Evolutionary conservation across 139 green algal species (phyloP), one percentile per base, ranked within the genome.

Genomic region (Axilococcus clingmanii): DNA sequence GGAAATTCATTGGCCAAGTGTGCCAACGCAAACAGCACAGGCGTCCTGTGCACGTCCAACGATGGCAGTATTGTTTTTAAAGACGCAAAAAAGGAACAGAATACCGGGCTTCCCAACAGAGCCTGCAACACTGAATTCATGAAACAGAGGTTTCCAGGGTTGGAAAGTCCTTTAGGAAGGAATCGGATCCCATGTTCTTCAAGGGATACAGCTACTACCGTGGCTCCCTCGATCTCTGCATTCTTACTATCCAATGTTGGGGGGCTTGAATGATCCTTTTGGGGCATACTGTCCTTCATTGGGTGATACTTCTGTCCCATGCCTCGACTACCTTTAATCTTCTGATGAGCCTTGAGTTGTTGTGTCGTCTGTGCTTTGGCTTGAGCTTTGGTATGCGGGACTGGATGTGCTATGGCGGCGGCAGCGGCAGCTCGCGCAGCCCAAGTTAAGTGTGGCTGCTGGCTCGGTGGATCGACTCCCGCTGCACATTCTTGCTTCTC

Each of bases 61-160:
- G 66, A 58, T 0, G 70, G 53, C 5, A 30, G 25, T 8, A 69
- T 66, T 1, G 27, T n/a, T 2, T 41, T 44, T 40, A 92, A 69
- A 25, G 31, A 32, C 8, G 48, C 28, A 46, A 87, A 40, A 32
- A 89, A 51, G 7, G 27, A 15, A 47, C 77, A 86, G 62, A 93
- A 93, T 27, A 56, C 48, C 12, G 40, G 34, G 48, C 63, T 71
- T 5, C 60, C 75, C 49, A 93, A 61, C 42, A 93, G 61, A n/a
- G 79, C 78, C 74, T 85, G 76, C 46, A 88, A 56, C 1, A 73
- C 82, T 23, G 63, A 65, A 65, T 86, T 90, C 57, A 86, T 72
- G 57, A 92, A 92, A 77, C 83, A 91, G 3, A 77, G 66, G 68
- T 90, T 88, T 42, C 83, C 83, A 0, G 77, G 82, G 70, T 90